phyloP scores from a whole-genome alignment of 192 early-diverging fungal genomes.

The Backusella luteola region DNA sequence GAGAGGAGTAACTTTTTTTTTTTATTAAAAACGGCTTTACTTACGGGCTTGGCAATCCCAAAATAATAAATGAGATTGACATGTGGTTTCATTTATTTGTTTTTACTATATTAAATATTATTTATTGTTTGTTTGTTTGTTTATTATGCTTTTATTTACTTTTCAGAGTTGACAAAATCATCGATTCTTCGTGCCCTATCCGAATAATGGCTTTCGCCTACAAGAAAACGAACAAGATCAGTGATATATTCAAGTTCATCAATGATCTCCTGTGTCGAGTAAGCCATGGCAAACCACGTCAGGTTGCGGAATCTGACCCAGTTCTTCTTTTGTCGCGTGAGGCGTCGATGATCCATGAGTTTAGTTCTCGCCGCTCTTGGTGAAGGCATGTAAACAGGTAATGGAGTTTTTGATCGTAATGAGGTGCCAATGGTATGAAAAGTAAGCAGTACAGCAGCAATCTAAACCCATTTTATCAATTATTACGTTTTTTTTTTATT shows the following conservation, averaged over 20 bases:
- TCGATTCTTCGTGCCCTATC: conserved; percentile 23
- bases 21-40: background rate
- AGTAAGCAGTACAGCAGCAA: conserved; percentile 61
- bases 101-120: background rate
- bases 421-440: conserved; percentile 75
- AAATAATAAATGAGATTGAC: background rate
- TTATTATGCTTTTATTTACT: background rate
- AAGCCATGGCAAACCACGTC: conserved; percentile 40
- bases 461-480: conserved; percentile 23
- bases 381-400: conserved; percentile 71
- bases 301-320: conserved; percentile 32
- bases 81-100: conserved; percentile 8
- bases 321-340: background rate
- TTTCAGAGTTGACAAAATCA: background rate
- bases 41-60: background rate
- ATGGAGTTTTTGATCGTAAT: conserved; percentile 65
- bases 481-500: background rate
- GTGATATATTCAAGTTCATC: conserved; percentile 39
- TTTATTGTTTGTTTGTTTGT: background rate
- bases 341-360: conserved; percentile 28
- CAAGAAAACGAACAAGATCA: conserved; percentile 30
- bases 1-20: background rate
- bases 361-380: conserved; percentile 41
- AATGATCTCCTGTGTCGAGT: conserved; percentile 39
- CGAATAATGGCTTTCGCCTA: conserved; percentile 31